These are phyloP conservation scores for Apiospora rasikravindrae DNA, from an alignment of 2,329 filamentous ascomycete genomes.

Conservation along the genomic window DNA sequence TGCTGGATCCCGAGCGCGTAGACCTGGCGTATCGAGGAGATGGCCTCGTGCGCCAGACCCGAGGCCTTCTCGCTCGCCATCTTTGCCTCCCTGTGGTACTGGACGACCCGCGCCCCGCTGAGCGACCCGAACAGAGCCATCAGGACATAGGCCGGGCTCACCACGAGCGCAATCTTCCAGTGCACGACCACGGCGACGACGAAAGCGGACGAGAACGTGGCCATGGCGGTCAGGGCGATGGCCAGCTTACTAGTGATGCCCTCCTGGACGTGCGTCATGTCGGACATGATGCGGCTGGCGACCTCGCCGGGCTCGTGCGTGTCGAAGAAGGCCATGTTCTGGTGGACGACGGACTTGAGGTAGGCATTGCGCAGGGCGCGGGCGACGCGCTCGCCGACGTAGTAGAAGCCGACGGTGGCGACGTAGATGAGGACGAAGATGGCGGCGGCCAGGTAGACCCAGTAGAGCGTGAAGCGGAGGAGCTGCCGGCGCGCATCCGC, in stretches of 20 bases:
- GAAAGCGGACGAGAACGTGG: conserved; percentile 46
- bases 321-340: conserved; percentile 38
- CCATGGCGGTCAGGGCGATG: conserved; percentile 28
- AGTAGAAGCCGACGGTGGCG: conserved; percentile 30
- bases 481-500: conserved; percentile 6
- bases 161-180: conserved; percentile 51
- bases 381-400: conserved; percentile 30
- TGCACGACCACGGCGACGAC: conserved; percentile 46
- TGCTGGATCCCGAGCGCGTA: conserved; percentile 25
- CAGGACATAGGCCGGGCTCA: conserved; percentile 38
- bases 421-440: conserved; percentile 28
- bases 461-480: conserved; percentile 21
- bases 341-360: conserved; percentile 30
- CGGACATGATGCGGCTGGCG: conserved; percentile 28
- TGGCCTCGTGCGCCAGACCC: conserved; percentile 75
- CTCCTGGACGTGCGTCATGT: conserved; percentile 30
- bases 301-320: conserved; percentile 31
- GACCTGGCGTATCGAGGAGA: conserved; percentile 42
- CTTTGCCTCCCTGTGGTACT: conserved; percentile 36
- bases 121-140: conserved; percentile 44
- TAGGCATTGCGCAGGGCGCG: conserved; percentile 28
- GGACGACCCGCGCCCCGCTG: conserved; percentile 25
- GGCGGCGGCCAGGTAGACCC: conserved; percentile 29
- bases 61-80: conserved; percentile 25
- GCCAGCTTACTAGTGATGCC: conserved; percentile 30